phyloP scores from a whole-genome alignment of 805 yeast genomes.

The Saccharomyces eubayanus region DNA sequence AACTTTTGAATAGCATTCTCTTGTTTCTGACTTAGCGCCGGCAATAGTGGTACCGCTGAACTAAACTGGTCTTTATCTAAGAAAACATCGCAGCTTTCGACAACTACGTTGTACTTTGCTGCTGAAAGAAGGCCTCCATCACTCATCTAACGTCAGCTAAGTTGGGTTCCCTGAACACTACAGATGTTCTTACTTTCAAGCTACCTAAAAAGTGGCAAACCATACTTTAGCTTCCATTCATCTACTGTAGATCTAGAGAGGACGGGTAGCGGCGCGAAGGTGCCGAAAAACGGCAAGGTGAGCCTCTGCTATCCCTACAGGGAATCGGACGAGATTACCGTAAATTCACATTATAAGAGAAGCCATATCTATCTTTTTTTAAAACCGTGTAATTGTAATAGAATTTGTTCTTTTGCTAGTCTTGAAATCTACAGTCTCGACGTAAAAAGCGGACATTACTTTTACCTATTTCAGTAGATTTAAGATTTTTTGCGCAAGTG shows the following conservation, averaged over 20 bases:
- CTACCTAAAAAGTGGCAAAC: neutral
- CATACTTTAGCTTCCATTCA: neutral
- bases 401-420: neutral
- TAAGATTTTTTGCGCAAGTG: neutral
- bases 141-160: neutral
- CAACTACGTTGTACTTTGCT: neutral
- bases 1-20: neutral
- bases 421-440: neutral
- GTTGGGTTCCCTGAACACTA: neutral
- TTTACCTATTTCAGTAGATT: neutral
- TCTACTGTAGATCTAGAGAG: neutral
- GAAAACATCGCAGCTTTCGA: neutral
- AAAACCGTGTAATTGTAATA: neutral
- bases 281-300: neutral
- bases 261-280: neutral
- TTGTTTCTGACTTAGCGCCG: neutral
- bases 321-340: neutral
- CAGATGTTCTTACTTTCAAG: neutral
- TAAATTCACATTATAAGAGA: neutral
- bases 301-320: neutral
- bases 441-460: neutral
- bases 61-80: neutral
- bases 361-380: neutral
- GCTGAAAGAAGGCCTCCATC: neutral
- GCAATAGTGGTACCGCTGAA: neutral